Percentiles rank a stretch among this genome's conserved stretches.
phyloP scores from a whole-genome alignment of 192 early-diverging fungal genomes.

The Phycomyces blakesleeanus region DNA sequence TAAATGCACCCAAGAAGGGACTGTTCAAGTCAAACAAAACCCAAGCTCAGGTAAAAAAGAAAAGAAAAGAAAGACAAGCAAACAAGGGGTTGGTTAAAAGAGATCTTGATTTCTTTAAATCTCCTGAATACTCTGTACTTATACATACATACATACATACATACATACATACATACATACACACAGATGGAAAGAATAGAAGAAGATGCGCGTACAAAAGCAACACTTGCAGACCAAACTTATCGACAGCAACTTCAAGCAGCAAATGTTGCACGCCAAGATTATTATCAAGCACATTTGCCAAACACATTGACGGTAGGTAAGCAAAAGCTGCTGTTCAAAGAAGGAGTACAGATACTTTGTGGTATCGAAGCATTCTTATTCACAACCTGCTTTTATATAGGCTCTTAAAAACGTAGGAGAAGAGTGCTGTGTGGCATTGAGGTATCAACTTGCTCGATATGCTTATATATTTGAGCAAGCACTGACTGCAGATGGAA shows the following conservation, averaged over 20 bases:
- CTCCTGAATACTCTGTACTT: not conserved
- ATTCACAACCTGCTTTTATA: slow-evolving; percentile 25
- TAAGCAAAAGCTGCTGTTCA: not conserved
- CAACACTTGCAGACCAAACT: slow-evolving; percentile 72
- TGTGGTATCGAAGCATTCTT: not conserved
- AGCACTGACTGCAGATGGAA: slow-evolving; percentile 68
- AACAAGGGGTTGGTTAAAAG: not conserved
- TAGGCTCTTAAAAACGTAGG: slow-evolving; percentile 62
- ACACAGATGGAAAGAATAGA: slow-evolving; percentile 70
- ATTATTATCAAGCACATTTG: slow-evolving; percentile 78
- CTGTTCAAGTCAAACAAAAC: slow-evolving; percentile 51
- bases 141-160: not conserved
- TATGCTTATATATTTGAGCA: slow-evolving; percentile 81
- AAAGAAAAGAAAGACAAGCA: slow-evolving; percentile 4
- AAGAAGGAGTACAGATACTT: not conserved
- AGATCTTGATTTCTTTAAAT: not conserved
- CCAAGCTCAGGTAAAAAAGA: slow-evolving; percentile 52
- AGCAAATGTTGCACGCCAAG: slow-evolving; percentile 69
- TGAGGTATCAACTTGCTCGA: slow-evolving; percentile 75
- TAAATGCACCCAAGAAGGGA: slow-evolving; percentile 39
- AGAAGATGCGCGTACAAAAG: slow-evolving; percentile 83
- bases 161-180: slow-evolving; percentile 24
- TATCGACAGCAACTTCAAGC: slow-evolving; percentile 79
- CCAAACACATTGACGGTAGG: slow-evolving; percentile 78
- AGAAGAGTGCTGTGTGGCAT: slow-evolving; percentile 79